Conservation (phyloP, 2,329 filamentous ascomycete species). For the Ophiognomonia clavigignenti-juglandacearum region DNA sequence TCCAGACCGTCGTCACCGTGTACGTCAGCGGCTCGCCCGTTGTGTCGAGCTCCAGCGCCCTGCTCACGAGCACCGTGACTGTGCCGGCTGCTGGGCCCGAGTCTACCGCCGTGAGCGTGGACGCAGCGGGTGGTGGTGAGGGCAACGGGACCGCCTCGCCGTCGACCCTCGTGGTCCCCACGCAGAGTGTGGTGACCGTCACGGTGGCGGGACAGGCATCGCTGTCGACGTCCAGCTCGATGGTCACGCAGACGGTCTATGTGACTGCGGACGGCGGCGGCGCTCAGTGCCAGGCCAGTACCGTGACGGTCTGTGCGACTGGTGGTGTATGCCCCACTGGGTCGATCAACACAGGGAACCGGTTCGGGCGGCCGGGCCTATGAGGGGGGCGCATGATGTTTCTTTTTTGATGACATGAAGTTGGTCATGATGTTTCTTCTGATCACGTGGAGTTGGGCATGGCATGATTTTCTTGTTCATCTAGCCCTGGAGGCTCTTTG, state of each 20-base stretch:
- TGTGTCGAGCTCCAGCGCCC: not conserved
- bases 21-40: not conserved
- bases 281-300: slow-evolving; percentile 1
- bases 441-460: no score
- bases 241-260: slow-evolving; percentile 1
- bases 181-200: slow-evolving; percentile 7
- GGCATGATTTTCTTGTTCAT: no score
- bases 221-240: not conserved
- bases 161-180: slow-evolving; percentile 1
- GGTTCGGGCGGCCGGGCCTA: no score
- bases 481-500: no score
- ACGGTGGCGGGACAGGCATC: slow-evolving; percentile 1
- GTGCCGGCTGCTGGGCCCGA: not conserved
- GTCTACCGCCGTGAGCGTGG: not conserved
- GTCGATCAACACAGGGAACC: not conserved
- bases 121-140: not conserved
- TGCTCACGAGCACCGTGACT: slow-evolving; percentile 2
- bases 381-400: no score
- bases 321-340: slow-evolving; percentile 7
- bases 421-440: no score
- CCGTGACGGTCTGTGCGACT: slow-evolving; percentile 4
- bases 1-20: slow-evolving; percentile 1
- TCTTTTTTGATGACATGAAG: no score
- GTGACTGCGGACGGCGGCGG: not conserved
- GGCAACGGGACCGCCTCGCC: no score